Evolutionary conservation across 148 eudicot genomes (phyloP).

Genomic region (Camellia japonica): DNA sequence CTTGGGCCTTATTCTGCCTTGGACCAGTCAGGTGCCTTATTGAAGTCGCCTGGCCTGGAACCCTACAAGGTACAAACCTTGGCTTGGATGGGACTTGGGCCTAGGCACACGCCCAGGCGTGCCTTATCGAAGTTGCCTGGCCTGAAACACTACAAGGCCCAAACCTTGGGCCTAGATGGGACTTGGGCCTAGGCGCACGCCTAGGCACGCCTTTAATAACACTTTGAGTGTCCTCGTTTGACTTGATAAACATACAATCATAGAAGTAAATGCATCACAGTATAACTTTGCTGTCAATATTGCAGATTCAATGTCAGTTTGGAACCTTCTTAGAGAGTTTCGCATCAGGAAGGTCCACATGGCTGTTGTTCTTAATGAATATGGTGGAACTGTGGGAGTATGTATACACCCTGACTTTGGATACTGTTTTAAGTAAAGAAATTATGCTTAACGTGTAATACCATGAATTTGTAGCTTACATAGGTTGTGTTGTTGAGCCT

Average conservation of each 20-base stretch:
- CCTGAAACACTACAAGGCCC: no score
- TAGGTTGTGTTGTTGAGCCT: not conserved
- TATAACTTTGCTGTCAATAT: not conserved
- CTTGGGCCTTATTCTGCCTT: no score
- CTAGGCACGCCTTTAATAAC: no score
- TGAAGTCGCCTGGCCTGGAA: no score
- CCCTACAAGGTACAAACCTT: no score
- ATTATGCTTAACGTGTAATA: not conserved
- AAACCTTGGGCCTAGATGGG: no score
- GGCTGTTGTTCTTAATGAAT: conserved; percentile 98
- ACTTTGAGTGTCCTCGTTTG: not conserved
- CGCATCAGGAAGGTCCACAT: conserved; percentile 99
- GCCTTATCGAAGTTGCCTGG: no score
- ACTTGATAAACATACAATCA: not conserved
- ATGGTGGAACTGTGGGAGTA: conserved; percentile 99
- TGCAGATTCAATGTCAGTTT: conserved; percentile 99
- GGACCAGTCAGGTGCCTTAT: no score
- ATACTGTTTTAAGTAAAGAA: not conserved
- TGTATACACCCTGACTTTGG: conserved; percentile 26
- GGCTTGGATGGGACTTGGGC: no score
- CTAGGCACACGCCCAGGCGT: no score
- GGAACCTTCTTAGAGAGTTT: conserved; percentile 99
- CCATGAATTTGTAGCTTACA: not conserved
- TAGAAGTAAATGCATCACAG: not conserved
- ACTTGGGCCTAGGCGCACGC: no score